These are phyloP conservation scores for Perkinsus marinus DNA, from an alignment of 169 alveolate species.

Conservation along the genomic window DNA sequence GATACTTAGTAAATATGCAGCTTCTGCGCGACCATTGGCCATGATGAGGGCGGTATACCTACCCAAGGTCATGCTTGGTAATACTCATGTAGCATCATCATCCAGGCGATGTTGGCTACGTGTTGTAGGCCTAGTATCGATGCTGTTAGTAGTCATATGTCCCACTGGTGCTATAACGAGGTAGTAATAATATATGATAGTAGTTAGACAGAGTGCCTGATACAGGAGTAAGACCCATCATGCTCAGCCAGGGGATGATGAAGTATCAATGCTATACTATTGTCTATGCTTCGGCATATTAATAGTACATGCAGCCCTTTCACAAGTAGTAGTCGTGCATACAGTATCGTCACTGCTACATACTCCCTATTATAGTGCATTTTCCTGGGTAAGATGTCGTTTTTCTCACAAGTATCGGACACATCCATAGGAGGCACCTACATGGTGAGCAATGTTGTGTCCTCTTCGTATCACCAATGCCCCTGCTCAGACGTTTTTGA, in stretches of 20 bases:
- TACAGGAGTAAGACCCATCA: not conserved
- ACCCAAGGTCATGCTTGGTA: not conserved
- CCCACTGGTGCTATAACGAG: not conserved
- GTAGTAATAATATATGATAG: not conserved
- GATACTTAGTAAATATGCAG: not conserved
- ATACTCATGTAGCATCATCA: not conserved
- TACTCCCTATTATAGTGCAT: not conserved
- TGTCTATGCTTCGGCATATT: not conserved
- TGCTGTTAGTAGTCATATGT: not conserved
- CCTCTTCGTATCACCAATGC: not conserved
- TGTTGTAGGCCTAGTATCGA: not conserved
- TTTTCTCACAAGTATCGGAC: conserved; percentile 37
- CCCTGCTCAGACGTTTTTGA: conserved; percentile 37
- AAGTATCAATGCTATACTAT: not conserved
- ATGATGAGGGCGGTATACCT: not conserved
- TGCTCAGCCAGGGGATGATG: not conserved
- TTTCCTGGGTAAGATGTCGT: not conserved
- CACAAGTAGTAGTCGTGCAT: not conserved
- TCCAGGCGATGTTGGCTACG: no score
- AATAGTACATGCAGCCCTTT: conserved; percentile 4
- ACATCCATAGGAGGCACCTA: conserved; percentile 62
- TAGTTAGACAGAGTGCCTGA: not conserved
- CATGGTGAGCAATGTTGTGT: conserved; percentile 12
- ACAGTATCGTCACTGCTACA: not conserved
- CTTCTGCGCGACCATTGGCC: not conserved